Evolutionary conservation across 202 grass and related monocot species (phyloP), one percentile per base, ranked within the genome.

Genomic region (Musa balbisiana): DNA sequence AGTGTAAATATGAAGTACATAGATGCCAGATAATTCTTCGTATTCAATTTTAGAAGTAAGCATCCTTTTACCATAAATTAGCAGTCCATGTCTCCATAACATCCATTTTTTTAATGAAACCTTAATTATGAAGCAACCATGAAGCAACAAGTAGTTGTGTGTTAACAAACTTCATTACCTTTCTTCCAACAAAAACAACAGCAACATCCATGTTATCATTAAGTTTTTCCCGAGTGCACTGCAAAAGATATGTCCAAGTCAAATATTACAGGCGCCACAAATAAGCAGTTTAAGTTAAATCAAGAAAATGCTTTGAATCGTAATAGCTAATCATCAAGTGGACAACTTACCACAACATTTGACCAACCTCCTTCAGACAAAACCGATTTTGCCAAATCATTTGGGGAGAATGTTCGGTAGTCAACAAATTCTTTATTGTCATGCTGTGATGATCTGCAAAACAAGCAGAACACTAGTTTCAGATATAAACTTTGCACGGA

Each of bases 311-410:
- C 43, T 51, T 15, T 9, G 51, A 2, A 21, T n/a, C 4, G 13
- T 17, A 65, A 19, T 70, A 51, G 16, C n/a, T 70, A 20, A 69
- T 70, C 16, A 70, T 51, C 49, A 89, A 53, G 54, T 80, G 49
- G 16, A 55, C 27, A 64, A 83, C 87, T 92, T 73, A 99, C 96
- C 76, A 99, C 84, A 59, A 99, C 63, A 33, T 90, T 87, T 76
- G 89, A 99, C 96, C 91, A 99, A 29, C 91, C 96, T 83, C 89
- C 91, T 84, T 99, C 87, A 49, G 88, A 71, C 62, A 99, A 80
- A 82, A 99, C 89, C 76, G 80, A 90, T 72, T 88, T 87, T 80
- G 83, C 89, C 78, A 95, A 86, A 59, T 71, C 85, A 54, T 88
- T 85, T 15, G 82, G 87, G 22, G 91, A 92, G 51, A 95, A 27